phyloP scores from a whole-genome alignment of 2,329 filamentous ascomycete genomes.

The Epichloe uncinata region DNA sequence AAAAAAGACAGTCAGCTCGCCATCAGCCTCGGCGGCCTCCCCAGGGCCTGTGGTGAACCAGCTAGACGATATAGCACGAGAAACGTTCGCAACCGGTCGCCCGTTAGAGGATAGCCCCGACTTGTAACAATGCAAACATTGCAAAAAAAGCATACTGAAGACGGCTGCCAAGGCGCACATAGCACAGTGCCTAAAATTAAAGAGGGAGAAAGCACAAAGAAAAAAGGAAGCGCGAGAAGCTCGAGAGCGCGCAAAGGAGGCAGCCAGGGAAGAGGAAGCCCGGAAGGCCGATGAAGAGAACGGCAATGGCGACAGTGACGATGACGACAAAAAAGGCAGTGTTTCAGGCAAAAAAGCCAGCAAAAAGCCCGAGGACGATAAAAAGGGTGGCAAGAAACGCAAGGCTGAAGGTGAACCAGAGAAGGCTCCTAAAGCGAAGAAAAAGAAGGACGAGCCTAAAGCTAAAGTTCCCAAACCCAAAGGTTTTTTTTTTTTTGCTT shows the following conservation, averaged over 20 bases:
- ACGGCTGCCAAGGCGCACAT: constrained; percentile 68
- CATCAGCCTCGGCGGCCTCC: constrained; percentile 29
- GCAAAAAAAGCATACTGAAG: constrained; percentile 76
- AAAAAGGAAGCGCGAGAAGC: constrained; percentile 66
- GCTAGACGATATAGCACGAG: constrained; percentile 62
- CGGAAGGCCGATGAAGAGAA: constrained; percentile 37
- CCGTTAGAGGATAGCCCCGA: constrained; percentile 72
- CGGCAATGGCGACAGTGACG: constrained; percentile 33
- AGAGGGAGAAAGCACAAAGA: constrained; percentile 69
- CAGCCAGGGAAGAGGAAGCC: constrained; percentile 43
- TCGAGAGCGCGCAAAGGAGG: constrained; percentile 50
- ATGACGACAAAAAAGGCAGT: constrained; percentile 29
- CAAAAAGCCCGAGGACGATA: constrained; percentile 53
- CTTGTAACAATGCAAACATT: constrained; percentile 80
- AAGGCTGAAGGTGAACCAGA: constrained; percentile 66
- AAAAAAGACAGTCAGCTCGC: constrained; percentile 33
- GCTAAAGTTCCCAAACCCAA: constrained; percentile 74
- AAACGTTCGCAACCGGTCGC: constrained; percentile 69
- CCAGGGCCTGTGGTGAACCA: constrained; percentile 48
- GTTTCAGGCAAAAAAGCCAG: constrained; percentile 47
- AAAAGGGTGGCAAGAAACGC: constrained; percentile 60
- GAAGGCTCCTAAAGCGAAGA: constrained; percentile 77
- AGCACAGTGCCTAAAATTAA: constrained; percentile 68
- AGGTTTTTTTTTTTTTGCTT: constrained; percentile 32
- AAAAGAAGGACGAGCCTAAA: constrained; percentile 89